Evolutionary conservation across 2,329 filamentous ascomycete species (phyloP).

Genomic region (Plectosphaerella sp.): DNA sequence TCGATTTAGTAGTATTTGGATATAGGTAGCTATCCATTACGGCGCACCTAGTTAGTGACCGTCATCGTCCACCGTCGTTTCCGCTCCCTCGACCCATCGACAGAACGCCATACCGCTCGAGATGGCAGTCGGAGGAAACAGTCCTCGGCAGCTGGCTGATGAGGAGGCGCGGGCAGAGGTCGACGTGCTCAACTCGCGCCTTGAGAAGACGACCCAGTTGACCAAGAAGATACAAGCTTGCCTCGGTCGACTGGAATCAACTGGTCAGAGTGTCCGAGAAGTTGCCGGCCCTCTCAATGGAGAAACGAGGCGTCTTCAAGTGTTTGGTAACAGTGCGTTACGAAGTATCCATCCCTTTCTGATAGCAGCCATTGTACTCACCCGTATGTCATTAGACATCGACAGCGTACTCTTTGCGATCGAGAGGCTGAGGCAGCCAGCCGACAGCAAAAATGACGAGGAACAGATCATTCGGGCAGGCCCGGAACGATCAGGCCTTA

Average conservation of each 20-base stretch:
- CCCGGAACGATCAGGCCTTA: slow-evolving; percentile 77
- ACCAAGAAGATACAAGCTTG: slow-evolving; percentile 95
- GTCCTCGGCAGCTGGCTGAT: slow-evolving; percentile 48
- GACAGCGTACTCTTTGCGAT: slow-evolving; percentile 83
- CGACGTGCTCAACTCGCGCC: slow-evolving; percentile 64
- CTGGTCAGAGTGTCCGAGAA: slow-evolving; percentile 85
- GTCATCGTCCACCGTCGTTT: too few relatives aligned
- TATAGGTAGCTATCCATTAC: too few relatives aligned
- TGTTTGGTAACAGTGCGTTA: slow-evolving; percentile 70
- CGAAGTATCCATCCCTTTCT: neutral
- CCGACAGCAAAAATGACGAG: slow-evolving; percentile 86
- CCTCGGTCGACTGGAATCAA: slow-evolving; percentile 76
- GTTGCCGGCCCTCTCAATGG: slow-evolving; percentile 89
- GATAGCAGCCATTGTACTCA: slow-evolving; percentile 11
- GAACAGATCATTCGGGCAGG: slow-evolving; percentile 86
- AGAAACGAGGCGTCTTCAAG: slow-evolving; percentile 85
- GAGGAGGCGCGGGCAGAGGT: slow-evolving; percentile 67
- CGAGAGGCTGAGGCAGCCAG: slow-evolving; percentile 81
- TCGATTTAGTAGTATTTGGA: too few relatives aligned
- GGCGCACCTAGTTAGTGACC: too few relatives aligned
- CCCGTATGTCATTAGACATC: slow-evolving; percentile 54
- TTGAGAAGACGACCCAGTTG: slow-evolving; percentile 88
- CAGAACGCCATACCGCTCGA: too few relatives aligned
- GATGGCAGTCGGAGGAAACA: slow-evolving; percentile 49
- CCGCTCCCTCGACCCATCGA: too few relatives aligned